These are phyloP conservation scores for Fusarium torulosum DNA, from an alignment of 2,329 filamentous ascomycete genomes.

Conservation along the genomic window DNA sequence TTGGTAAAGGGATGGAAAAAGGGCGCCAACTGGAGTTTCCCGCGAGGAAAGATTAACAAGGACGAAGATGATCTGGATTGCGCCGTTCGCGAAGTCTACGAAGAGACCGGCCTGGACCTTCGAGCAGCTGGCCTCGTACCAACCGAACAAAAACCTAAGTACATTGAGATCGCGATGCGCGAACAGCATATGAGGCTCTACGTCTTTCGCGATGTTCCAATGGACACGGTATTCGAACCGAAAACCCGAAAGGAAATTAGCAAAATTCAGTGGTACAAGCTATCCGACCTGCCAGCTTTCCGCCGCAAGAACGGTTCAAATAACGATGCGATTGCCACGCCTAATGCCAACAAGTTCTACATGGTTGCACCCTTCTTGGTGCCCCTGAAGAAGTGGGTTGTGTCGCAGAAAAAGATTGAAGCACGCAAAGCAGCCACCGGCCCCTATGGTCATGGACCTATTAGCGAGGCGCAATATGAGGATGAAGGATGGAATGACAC, in stretches of 20 bases:
- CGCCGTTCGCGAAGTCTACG: conserved; percentile 92
- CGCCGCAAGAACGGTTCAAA: conserved; percentile 73
- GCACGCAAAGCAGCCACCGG: conserved; percentile 59
- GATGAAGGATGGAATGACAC: conserved; percentile 67
- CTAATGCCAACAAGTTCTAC: conserved; percentile 90
- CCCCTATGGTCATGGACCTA: conserved; percentile 56
- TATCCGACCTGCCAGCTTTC: conserved; percentile 87
- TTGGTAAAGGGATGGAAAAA: conserved; percentile 99
- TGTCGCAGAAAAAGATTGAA: conserved; percentile 83
- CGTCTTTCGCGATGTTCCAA: conserved; percentile 88
- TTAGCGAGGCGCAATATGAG: conserved; percentile 71
- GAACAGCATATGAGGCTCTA: conserved; percentile 95
- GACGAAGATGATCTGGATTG: conserved; percentile 95
- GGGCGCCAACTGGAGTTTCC: conserved; percentile 95
- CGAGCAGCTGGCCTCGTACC: conserved; percentile 80
- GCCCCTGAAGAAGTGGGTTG: conserved; percentile 89
- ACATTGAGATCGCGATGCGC: conserved; percentile 88
- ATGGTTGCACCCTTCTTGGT: conserved; percentile 96
- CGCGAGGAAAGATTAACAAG: conserved; percentile 97
- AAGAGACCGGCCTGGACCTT: conserved; percentile 94
- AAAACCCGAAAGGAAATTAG: conserved; percentile 97
- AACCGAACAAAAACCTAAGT: conserved; percentile 78
- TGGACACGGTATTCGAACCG: conserved; percentile 88
- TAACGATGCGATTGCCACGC: conserved; percentile 66
- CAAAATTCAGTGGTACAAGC: conserved; percentile 93